Conservation (phyloP, 73 alveolate species). For the Paraurostyla sp. region DNA sequence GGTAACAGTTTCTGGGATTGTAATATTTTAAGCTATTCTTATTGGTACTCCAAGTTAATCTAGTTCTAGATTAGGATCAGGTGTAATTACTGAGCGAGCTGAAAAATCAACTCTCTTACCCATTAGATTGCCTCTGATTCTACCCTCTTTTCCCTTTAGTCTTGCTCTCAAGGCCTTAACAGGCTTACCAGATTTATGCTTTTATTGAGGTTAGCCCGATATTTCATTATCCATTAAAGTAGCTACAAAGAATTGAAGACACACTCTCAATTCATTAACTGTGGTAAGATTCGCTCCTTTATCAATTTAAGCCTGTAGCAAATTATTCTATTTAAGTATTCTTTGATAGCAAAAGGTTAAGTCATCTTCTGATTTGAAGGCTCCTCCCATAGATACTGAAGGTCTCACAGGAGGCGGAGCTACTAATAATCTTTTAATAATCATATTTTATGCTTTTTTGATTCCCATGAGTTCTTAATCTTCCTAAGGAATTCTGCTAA, state of each 20-base stretch:
- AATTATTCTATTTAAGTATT: conserved; percentile 81
- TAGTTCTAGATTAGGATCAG: conserved; percentile 98
- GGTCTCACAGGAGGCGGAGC: conserved; percentile 98
- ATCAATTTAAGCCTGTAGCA: conserved; percentile 64
- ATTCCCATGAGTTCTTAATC: conserved; percentile 87
- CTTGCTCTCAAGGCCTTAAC: conserved; percentile 88
- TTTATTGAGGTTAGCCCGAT: conserved; percentile 74
- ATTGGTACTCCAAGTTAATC: conserved; percentile 98
- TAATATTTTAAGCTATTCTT: conserved; percentile 91
- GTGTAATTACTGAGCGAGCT: conserved; percentile 98
- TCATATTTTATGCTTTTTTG: conserved; percentile 83
- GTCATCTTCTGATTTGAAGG: conserved; percentile 94
- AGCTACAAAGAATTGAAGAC: conserved; percentile 89
- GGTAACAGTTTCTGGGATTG: conserved; percentile 97
- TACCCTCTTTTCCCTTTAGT: conserved; percentile 98
- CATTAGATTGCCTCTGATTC: conserved; percentile 98
- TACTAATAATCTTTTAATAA: conserved; percentile 88
- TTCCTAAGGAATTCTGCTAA: conserved; percentile 77
- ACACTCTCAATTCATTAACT: conserved; percentile 67
- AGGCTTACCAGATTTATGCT: conserved; percentile 90
- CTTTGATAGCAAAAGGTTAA: conserved; percentile 89
- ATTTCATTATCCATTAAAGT: conserved; percentile 93
- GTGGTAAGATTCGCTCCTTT: conserved; percentile 71
- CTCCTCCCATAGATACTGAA: conserved; percentile 80
- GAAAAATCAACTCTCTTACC: conserved; percentile 99